phyloP scores from a whole-genome alignment of 2,329 filamentous ascomycete genomes.

The Colletotrichum agaves region DNA sequence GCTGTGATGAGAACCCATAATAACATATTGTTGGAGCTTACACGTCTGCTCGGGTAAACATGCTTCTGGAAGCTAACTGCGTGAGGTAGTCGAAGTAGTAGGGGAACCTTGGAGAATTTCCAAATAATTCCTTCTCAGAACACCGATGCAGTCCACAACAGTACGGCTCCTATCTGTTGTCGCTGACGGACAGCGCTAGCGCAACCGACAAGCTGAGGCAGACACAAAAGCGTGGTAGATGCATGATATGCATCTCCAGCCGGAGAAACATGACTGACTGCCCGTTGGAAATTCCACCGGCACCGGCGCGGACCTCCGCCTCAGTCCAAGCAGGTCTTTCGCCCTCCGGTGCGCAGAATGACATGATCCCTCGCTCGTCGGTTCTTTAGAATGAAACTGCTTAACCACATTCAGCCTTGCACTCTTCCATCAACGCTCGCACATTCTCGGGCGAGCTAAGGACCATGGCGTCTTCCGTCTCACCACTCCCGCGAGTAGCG shows the following conservation, averaged over 20 bases:
- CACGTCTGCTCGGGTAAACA: neutral
- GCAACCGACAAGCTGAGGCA: neutral
- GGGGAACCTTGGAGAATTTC: neutral
- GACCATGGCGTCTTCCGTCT: neutral
- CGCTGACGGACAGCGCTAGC: neutral
- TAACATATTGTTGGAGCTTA: no score
- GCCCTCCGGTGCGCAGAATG: neutral
- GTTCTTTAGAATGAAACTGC: neutral
- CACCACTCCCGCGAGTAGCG: neutral
- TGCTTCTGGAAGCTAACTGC: neutral
- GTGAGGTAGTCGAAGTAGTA: neutral
- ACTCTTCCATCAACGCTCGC: neutral
- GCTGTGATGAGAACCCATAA: neutral
- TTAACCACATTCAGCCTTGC: neutral
- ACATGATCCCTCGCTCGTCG: neutral
- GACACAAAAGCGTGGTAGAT: neutral
- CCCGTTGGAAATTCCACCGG: neutral
- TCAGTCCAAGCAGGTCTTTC: neutral
- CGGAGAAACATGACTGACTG: neutral
- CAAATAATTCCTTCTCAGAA: constrained; percentile 1
- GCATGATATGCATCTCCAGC: neutral
- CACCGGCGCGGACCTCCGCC: constrained; percentile 4
- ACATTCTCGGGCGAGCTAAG: neutral
- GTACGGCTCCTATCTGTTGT: neutral
- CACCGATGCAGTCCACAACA: neutral